A percentile compares a stretch with the other conserved stretches of the same genome.
phyloP scores from a whole-genome alignment of 345 rosid species.

The Toxicodendron radicans region DNA sequence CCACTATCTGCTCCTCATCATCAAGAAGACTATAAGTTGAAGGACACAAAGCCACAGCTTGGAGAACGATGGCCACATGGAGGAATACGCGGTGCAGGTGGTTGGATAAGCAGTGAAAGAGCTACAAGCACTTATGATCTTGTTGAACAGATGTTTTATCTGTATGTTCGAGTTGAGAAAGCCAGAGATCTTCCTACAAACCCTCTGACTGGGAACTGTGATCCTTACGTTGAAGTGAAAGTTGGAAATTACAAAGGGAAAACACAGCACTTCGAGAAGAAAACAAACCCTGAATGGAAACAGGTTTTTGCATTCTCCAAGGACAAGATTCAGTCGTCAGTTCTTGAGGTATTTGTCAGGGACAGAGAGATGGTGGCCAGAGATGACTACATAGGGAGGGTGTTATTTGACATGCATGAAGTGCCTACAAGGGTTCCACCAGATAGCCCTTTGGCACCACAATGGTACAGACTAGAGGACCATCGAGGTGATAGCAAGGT shows the following conservation, averaged over 20 bases:
- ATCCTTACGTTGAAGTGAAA: conserved; percentile 83
- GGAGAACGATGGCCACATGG: conserved; percentile 98
- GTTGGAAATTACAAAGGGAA: conserved; percentile 87
- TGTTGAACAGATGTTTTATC: conserved; percentile 84
- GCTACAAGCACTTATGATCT: conserved; percentile 87
- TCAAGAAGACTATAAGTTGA: conserved; percentile 81
- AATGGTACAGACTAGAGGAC: conserved; percentile 79
- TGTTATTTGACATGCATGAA: conserved; percentile 82
- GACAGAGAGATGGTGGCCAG: conserved; percentile 75
- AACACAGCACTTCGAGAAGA: conserved; percentile 79
- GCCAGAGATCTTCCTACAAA: conserved; percentile 85
- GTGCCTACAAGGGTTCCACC: conserved; percentile 97
- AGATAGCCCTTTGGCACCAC: conserved; percentile 94
- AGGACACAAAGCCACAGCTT: conserved; percentile 86
- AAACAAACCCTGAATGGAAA: conserved; percentile 73
- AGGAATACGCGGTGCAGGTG: conserved; percentile 73
- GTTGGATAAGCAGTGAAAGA: conserved; percentile 84
- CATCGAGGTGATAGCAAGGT: conserved; percentile 58
- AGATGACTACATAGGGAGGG: conserved; percentile 82
- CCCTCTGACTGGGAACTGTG: conserved; percentile 60
- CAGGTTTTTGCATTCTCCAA: conserved; percentile 90
- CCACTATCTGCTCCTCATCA: conserved; percentile 43
- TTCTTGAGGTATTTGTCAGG: conserved; percentile 69
- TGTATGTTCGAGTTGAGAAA: conserved; percentile 76
- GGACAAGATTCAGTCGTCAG: conserved; percentile 75